Evolutionary conservation across 2,329 filamentous ascomycete genomes (phyloP).

Genomic region (Simplicillium sp.): DNA sequence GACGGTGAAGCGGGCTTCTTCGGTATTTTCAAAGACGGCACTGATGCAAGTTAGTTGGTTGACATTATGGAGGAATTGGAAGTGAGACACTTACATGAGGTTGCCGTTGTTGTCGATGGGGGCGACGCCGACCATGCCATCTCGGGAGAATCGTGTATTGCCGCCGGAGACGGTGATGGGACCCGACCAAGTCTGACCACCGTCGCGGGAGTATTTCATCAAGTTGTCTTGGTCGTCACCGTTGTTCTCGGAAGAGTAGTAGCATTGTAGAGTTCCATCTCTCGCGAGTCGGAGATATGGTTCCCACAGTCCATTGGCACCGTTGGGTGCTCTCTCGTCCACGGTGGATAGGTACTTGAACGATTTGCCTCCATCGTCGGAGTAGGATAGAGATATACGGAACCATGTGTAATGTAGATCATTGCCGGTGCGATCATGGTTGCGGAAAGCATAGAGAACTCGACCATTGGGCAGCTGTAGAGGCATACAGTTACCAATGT

Average conservation of each 20-base stretch:
- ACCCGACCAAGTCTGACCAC: conserved; percentile 24
- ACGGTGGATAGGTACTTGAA: conserved; percentile 23
- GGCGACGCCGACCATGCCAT: conserved; percentile 3
- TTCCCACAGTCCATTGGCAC: conserved; percentile 29
- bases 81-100: no score
- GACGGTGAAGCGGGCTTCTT: no score
- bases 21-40: no score
- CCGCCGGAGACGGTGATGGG: conserved; percentile 24
- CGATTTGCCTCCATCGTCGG: conserved; percentile 24
- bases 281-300: conserved; percentile 28
- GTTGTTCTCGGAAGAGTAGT: conserved; percentile 30
- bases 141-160: no score
- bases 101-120: conserved; percentile 4
- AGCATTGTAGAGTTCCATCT: conserved; percentile 29
- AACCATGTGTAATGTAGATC: conserved; percentile 18
- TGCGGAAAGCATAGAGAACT: conserved; percentile 24
- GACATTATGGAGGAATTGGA: no score
- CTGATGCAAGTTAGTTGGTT: no score
- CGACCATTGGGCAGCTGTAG: conserved; percentile 24
- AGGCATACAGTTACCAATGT: conserved; percentile 23
- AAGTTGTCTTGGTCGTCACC: conserved; percentile 29
- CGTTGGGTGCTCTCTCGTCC: conserved; percentile 10
- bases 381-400: conserved; percentile 30
- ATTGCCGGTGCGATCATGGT: conserved; percentile 18
- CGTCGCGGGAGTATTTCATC: conserved; percentile 25